A percentile compares a stretch with the other conserved stretches of the same genome.
Evolutionary conservation across 306 rosid genomes (phyloP).

Genomic region (Quercus aquifolioides): DNA sequence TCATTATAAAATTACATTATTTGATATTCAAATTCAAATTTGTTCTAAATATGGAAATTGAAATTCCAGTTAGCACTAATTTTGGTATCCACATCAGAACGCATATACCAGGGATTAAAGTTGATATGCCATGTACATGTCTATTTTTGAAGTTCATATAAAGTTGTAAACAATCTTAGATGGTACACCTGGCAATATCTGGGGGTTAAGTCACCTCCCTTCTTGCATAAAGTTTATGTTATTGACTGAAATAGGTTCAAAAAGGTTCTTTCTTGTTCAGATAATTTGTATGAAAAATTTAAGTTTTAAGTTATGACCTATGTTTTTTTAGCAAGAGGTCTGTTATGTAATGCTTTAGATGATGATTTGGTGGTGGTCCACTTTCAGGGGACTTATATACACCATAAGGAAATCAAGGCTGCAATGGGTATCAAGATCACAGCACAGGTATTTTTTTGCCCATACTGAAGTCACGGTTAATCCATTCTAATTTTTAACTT

Average conservation of each 20-base stretch:
- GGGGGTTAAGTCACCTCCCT: background rate
- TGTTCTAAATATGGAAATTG: no score
- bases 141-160: background rate
- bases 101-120: no score
- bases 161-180: background rate
- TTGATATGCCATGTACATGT: background rate
- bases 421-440: conserved; percentile 96
- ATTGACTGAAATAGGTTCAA: background rate
- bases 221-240: background rate
- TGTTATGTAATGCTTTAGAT: conserved; percentile 6
- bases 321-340: background rate
- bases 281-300: background rate
- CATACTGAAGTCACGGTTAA: conserved; percentile 14
- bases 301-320: background rate
- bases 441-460: conserved; percentile 66
- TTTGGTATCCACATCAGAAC: no score
- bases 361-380: conserved; percentile 16
- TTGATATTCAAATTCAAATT: no score
- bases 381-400: conserved; percentile 86
- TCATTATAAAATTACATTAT: no score
- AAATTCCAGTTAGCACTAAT: no score
- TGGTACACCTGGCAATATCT: background rate
- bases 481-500: background rate
- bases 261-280: background rate
- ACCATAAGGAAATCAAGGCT: conserved; percentile 96